Percentiles rank a stretch among this genome's conserved stretches.
Conservation (phyloP, 2,329 filamentous ascomycete species). For the Teratosphaeria pseudoeucalypti region DNA sequence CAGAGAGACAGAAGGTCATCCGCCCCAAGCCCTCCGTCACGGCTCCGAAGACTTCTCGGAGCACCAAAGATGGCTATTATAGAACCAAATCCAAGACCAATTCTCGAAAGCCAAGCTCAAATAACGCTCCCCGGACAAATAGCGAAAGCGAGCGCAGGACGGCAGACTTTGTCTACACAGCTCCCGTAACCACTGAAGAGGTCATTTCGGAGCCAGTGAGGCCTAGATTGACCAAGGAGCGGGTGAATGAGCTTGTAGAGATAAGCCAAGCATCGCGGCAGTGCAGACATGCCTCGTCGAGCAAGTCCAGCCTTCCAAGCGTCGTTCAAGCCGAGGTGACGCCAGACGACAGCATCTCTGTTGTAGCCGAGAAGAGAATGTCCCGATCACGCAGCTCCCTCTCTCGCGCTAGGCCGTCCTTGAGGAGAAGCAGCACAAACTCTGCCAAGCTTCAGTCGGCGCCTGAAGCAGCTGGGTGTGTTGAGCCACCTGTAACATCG, state of each 20-base stretch:
- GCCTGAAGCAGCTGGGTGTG: slow-evolving; percentile 11
- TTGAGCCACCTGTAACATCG: slow-evolving; percentile 11
- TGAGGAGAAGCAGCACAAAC: slow-evolving; percentile 11
- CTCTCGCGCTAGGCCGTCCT: slow-evolving; percentile 5
- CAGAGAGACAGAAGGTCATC: slow-evolving; percentile 7
- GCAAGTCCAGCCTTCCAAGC: neutral
- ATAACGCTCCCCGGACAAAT: neutral
- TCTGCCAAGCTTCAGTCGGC: slow-evolving; percentile 13
- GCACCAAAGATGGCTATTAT: neutral
- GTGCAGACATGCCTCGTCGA: slow-evolving; percentile 5
- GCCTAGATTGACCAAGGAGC: neutral
- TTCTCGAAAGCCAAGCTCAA: neutral
- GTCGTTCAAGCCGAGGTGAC: slow-evolving; percentile 12
- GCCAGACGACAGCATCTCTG: slow-evolving; percentile 24
- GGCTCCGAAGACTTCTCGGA: neutral
- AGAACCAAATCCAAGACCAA: neutral
- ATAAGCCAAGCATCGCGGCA: neutral
- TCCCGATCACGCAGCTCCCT: neutral
- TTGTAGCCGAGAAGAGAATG: slow-evolving; percentile 4
- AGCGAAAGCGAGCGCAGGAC: slow-evolving; percentile 1
- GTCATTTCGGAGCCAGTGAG: neutral
- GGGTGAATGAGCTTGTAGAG: neutral
- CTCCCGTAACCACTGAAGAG: no score
- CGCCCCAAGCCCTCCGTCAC: neutral
- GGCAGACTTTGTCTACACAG: slow-evolving; percentile 4